Conservation (phyloP, 192 early-diverging fungal species). For the Funneliformis mosseae region DNA sequence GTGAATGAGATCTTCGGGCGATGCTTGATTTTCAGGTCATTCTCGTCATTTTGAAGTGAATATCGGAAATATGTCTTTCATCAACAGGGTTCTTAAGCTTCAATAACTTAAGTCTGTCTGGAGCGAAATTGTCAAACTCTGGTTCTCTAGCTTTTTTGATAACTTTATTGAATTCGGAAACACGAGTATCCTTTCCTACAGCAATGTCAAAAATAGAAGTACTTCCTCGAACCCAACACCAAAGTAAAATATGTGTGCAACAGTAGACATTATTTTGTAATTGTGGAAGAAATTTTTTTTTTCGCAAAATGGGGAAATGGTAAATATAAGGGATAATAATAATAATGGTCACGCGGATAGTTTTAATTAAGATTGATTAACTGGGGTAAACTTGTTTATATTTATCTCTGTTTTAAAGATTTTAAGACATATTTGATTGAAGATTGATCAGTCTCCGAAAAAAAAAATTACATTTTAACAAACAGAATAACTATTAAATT, state of each 20-base stretch:
- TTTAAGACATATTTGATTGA: no score
- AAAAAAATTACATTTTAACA: no score
- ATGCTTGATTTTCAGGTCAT: constrained; percentile 5
- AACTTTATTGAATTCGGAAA: background rate
- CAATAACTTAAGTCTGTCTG: background rate
- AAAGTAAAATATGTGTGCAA: background rate
- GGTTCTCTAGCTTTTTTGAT: background rate
- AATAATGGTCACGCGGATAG: no score
- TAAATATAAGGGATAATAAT: no score
- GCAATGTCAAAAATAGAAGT: background rate
- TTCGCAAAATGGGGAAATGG: no score
- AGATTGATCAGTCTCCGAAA: no score
- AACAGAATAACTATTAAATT: no score
- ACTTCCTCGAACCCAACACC: background rate
- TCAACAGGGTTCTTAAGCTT: constrained; percentile 1
- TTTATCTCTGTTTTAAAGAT: no score
- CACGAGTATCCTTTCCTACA: background rate
- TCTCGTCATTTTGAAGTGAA: background rate
- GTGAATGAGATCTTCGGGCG: background rate
- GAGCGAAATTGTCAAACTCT: background rate
- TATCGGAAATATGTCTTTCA: background rate
- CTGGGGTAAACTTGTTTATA: no score
- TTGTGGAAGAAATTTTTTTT: no score
- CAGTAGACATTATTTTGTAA: background rate
- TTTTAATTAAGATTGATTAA: no score